These are phyloP conservation scores for Trifolium subterraneum DNA, from an alignment of 306 rosid genomes.

Conservation along the genomic window DNA sequence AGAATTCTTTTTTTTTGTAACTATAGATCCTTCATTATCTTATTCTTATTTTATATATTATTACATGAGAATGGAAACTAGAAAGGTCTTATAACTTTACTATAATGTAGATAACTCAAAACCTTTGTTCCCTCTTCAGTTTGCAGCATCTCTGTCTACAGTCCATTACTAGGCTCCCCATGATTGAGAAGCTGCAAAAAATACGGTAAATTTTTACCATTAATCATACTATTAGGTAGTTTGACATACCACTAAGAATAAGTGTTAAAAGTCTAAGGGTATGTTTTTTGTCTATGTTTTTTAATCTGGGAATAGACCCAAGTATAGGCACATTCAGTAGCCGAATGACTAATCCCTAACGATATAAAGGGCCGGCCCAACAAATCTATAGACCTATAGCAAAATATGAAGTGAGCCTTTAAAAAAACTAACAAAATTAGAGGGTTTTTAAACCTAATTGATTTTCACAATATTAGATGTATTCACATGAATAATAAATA, in stretches of 20 bases:
- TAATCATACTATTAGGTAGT: neutral
- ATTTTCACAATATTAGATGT: neutral
- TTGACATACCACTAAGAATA: neutral
- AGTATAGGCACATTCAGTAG: no score
- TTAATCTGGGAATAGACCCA: no score
- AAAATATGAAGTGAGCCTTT: neutral
- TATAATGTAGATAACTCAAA: conserved; percentile 1
- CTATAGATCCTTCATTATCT: neutral
- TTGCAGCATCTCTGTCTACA: conserved; percentile 12
- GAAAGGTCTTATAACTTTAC: conserved; percentile 1
- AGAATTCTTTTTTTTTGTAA: neutral
- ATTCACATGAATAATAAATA: neutral
- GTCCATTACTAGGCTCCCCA: conserved; percentile 3
- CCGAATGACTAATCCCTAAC: no score
- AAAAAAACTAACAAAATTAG: no score
- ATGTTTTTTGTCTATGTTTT: no score
- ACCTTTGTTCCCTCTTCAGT: neutral
- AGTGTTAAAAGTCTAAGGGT: no score
- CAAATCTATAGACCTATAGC: neutral
- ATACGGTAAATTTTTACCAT: neutral
- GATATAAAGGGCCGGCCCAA: no score
- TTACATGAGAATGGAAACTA: neutral
- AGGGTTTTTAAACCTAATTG: neutral
- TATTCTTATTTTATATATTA: conserved; percentile 22
- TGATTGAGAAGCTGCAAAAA: conserved; percentile 37